Conservation (phyloP, 495 filamentous ascomycete species). For the Usnea hakonensis region DNA sequence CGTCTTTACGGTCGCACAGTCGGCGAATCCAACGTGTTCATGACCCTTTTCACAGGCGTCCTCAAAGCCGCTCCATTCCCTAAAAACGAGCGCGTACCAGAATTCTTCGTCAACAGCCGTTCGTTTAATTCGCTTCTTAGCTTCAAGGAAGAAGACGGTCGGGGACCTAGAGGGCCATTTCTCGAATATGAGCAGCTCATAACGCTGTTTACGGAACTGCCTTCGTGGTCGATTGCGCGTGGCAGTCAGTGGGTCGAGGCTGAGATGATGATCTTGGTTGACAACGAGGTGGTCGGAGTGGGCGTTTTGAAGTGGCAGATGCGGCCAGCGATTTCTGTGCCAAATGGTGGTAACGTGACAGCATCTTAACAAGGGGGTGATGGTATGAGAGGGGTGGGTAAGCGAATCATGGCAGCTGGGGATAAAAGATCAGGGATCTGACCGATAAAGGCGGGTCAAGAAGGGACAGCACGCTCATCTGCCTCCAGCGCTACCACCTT, state of each 20-base stretch:
- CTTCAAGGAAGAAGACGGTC: not conserved
- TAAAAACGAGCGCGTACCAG: not conserved
- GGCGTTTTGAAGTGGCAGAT: not conserved
- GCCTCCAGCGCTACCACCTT: too few relatives aligned
- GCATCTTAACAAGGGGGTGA: too few relatives aligned
- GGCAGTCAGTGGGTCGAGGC: not conserved
- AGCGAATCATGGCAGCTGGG: too few relatives aligned
- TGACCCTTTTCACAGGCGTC: not conserved
- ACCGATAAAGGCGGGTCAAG: too few relatives aligned
- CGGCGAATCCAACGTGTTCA: not conserved
- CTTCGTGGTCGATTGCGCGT: not conserved
- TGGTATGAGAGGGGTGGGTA: not conserved
- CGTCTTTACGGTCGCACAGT: not conserved
- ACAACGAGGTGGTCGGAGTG: not conserved
- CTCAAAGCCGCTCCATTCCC: not conserved
- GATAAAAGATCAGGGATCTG: too few relatives aligned
- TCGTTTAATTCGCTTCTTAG: not conserved
- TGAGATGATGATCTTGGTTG: not conserved
- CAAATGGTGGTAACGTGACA: not conserved
- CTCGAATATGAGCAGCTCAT: not conserved
- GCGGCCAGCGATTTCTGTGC: not conserved
- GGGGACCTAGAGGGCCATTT: not conserved
- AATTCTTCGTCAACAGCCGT: not conserved
- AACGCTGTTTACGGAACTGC: not conserved
- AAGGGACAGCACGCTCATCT: too few relatives aligned